These are phyloP conservation scores for Gossypium longicalyx DNA, from an alignment of 345 rosid genomes.

Conservation along the genomic window DNA sequence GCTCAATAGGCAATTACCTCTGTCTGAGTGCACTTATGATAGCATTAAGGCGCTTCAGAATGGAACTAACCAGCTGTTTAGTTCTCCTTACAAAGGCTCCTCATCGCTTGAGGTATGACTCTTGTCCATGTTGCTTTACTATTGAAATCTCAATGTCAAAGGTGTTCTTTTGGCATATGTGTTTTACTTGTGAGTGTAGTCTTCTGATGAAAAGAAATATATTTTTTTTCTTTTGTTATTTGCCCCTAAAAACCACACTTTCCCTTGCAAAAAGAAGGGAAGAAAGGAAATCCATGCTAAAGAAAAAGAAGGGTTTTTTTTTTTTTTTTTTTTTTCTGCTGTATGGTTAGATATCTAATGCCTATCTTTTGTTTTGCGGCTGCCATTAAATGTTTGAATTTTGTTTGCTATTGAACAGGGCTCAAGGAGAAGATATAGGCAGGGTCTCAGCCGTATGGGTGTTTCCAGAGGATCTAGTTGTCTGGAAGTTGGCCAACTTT, in stretches of 20 bases:
- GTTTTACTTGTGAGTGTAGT: neutral
- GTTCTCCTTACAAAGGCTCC: conserved; percentile 12
- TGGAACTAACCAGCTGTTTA: conserved; percentile 29
- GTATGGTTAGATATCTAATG: neutral
- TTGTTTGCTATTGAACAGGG: conserved; percentile 38
- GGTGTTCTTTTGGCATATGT: neutral
- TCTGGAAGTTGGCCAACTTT: conserved; percentile 24
- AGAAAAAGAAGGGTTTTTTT: no score
- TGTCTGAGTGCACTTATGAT: conserved; percentile 61
- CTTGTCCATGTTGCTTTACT: conserved; percentile 5
- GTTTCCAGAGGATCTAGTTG: conserved; percentile 29
- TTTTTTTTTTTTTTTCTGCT: no score
- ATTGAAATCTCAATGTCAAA: neutral
- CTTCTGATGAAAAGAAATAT: neutral
- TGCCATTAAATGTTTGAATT: conserved; percentile 17
- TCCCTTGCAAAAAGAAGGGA: neutral
- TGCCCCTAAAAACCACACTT: neutral
- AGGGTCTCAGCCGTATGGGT: conserved; percentile 27
- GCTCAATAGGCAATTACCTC: conserved; percentile 49
- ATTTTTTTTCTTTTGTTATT: neutral
- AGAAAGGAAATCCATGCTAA: no score
- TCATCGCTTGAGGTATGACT: conserved; percentile 34
- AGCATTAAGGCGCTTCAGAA: conserved; percentile 52
- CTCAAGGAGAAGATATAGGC: conserved; percentile 37
- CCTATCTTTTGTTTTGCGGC: neutral